Evolutionary conservation across 495 filamentous ascomycete species (phyloP).

Genomic region (Podospora tetraspora): DNA sequence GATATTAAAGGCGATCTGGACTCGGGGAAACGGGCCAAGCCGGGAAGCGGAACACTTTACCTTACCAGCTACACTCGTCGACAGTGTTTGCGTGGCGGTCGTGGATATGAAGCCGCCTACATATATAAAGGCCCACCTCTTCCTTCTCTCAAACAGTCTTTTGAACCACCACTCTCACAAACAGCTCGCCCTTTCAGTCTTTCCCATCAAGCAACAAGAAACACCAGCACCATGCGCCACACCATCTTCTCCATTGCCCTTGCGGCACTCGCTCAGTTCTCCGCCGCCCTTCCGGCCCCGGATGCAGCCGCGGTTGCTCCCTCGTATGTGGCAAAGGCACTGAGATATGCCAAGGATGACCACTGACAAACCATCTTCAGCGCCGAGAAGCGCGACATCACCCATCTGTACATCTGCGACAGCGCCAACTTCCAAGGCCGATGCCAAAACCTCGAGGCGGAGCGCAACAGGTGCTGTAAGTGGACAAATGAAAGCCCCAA

Average conservation of each 20-base stretch:
- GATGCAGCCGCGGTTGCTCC: neutral
- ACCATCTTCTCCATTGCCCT: neutral
- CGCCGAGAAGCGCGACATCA: neutral
- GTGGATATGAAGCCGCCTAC: too few relatives aligned
- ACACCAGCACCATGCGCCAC: constrained; percentile 4
- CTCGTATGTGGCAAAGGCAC: neutral
- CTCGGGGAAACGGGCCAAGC: neutral
- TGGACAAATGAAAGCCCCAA: neutral
- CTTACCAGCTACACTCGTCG: too few relatives aligned
- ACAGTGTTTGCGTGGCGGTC: too few relatives aligned
- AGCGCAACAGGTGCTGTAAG: neutral
- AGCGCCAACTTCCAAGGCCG: neutral
- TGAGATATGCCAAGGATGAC: neutral
- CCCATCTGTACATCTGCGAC: neutral
- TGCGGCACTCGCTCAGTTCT: constrained; percentile 5
- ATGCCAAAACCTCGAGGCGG: neutral
- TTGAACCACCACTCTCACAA: neutral
- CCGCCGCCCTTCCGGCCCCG: constrained; percentile 2
- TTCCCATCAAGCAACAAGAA: neutral
- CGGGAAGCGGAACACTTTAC: neutral
- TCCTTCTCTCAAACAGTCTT: neutral
- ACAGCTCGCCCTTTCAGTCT: neutral
- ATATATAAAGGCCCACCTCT: neutral
- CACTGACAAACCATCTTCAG: neutral
- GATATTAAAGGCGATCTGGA: too few relatives aligned